Evolutionary conservation across 306 rosid genomes (phyloP).

Genomic region (Clitoria ternatea): DNA sequence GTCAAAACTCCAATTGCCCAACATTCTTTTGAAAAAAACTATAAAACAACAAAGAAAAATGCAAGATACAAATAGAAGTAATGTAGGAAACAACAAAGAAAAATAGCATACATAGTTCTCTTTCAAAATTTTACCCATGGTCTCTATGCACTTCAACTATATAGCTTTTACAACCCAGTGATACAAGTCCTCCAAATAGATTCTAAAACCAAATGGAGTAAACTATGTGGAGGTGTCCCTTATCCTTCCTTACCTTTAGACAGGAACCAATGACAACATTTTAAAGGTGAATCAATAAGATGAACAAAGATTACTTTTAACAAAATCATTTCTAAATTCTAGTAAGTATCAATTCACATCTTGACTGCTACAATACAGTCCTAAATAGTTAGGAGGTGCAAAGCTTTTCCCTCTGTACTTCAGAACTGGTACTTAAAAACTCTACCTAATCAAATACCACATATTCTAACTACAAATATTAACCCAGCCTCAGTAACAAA

Average conservation of each 20-base stretch:
- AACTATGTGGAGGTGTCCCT: not conserved
- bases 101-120: not conserved
- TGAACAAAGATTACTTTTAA: not conserved
- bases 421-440: not conserved
- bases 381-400: not conserved
- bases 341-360: not conserved
- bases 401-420: not conserved
- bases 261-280: not conserved
- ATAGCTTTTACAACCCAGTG: not conserved
- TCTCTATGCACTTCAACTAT: not conserved
- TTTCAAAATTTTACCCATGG: not conserved
- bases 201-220: not conserved
- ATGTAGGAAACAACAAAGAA: not conserved
- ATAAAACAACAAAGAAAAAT: too few relatives aligned
- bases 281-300: slow-evolving; percentile 2
- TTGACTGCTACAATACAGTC: too few relatives aligned
- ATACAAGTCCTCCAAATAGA: not conserved
- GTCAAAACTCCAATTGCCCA: not conserved
- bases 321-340: not conserved
- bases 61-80: not conserved
- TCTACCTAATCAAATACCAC: not conserved
- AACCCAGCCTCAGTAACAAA: not conserved
- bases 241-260: not conserved
- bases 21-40: not conserved
- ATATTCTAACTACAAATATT: not conserved